These are phyloP conservation scores for Domatiomyces globalis DNA, from an alignment of 2,329 filamentous ascomycete genomes.

Conservation along the genomic window DNA sequence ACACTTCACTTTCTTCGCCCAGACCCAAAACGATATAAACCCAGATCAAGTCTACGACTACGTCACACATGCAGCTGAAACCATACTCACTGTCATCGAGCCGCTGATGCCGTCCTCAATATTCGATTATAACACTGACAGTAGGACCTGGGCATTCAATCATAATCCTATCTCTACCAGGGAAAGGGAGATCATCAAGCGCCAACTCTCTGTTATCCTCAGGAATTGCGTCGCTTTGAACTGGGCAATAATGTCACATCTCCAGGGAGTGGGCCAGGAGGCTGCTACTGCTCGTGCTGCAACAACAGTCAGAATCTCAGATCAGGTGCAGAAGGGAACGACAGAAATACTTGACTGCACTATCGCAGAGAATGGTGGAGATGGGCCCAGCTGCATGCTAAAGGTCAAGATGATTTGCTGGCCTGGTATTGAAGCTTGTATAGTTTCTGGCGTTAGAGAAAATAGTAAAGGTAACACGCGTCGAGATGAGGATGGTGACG, in stretches of 20 bases:
- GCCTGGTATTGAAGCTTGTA: conserved; percentile 9
- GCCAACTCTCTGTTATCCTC: conserved; percentile 1
- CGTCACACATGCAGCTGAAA: neutral
- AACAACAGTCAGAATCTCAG: conserved; percentile 8
- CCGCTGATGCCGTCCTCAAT: neutral
- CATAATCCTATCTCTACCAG: too few relatives aligned
- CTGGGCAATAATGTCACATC: neutral
- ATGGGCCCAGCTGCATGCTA: conserved; percentile 2
- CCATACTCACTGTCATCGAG: neutral
- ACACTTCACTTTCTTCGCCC: neutral
- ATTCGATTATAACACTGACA: neutral
- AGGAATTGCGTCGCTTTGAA: conserved; percentile 7
- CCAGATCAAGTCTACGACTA: neutral
- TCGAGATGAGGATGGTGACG: neutral
- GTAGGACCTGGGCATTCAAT: neutral
- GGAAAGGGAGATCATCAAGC: neutral
- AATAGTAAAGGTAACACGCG: neutral
- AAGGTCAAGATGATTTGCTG: conserved; percentile 16
- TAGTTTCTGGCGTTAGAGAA: neutral
- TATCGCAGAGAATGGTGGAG: conserved; percentile 7
- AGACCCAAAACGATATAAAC: neutral
- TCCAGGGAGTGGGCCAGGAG: too few relatives aligned
- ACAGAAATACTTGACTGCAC: neutral
- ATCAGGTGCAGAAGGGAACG: conserved; percentile 9
- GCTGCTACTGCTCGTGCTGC: conserved; percentile 10